Evolutionary conservation across 1,284 basidiomycete species (phyloP), one percentile per base, ranked within the genome.

Genomic region (Naganishia albida): DNA sequence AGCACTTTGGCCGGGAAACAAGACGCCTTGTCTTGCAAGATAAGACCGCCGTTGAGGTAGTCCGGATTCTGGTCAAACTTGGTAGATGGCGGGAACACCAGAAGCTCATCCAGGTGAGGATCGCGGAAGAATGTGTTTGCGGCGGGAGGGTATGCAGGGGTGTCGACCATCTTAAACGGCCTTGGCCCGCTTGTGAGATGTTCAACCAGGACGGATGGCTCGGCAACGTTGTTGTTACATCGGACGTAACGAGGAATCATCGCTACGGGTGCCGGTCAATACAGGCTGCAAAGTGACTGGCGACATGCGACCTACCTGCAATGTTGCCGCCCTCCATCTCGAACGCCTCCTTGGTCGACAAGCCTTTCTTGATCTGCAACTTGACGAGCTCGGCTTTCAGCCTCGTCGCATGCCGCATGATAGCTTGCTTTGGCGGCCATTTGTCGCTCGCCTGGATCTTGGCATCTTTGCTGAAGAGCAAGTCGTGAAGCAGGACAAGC

Each of bases 11-110:
- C 93, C 10, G 96, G 93, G 76, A 99, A 93, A 79, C 96, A 99
- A 53, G 90, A 93, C 15, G 96, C 95, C 76, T 98, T 95, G 79
- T 99, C 96, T 78, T 99, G 96, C 10, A 98, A 81, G 65, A 99
- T 93, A 38, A 99, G 80, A 20, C 73, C 75, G 65, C 78, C 78
- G 23, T 70, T 66, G 62, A 73, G 72, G 62, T 78, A 80, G 73
- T 77, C 78, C 44, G 71, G 67, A 63, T 77, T 74, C 2, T 72
- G 70, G 28, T 73, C 69, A 74, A 77, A 80, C 75, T 83, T 84
- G 16, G 79, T 80, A 65, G 43, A 80, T 3, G 88, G 85, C 64
- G 88, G 84, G 74, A 97, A 94, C 26, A 87, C 82, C 34, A 96
- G 81, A 28, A 98, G 85, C 39, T 71, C 71, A 71, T 90, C 82